Percentiles rank a stretch among this genome's conserved stretches.
Conservation (phyloP, 345 rosid species). For the Chamaenerion angustifolium region DNA sequence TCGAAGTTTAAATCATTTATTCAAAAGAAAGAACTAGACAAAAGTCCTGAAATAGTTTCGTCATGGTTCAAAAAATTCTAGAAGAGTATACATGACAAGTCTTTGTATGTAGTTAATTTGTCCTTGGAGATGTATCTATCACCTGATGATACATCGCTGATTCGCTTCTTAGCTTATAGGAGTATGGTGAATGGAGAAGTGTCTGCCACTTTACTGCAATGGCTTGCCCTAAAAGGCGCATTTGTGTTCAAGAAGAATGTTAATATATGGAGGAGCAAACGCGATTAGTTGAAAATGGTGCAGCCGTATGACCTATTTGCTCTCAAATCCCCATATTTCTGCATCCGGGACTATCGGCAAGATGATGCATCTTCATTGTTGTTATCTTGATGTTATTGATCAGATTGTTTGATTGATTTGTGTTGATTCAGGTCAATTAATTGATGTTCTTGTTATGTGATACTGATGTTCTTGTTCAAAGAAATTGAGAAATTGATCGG, state of each 20-base stretch:
- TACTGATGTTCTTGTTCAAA: too few relatives aligned
- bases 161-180: constrained; percentile 47
- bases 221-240: constrained; percentile 47
- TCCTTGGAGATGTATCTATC: constrained; percentile 57
- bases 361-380: constrained; percentile 8
- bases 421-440: too few relatives aligned
- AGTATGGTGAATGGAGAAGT: constrained; percentile 20
- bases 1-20: constrained; percentile 49
- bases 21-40: constrained; percentile 13
- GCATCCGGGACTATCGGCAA: constrained; percentile 69
- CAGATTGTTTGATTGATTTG: too few relatives aligned
- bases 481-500: too few relatives aligned
- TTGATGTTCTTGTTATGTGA: too few relatives aligned
- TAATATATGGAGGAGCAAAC: constrained; percentile 68
- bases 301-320: constrained; percentile 70
- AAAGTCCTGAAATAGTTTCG: constrained; percentile 11
- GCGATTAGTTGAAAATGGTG: constrained; percentile 41
- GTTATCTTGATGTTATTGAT: too few relatives aligned
- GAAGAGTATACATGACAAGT: constrained; percentile 38
- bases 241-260: constrained; percentile 45
- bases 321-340: constrained; percentile 63
- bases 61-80: constrained; percentile 18
- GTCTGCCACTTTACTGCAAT: constrained; percentile 60
- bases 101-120: constrained; percentile 62
- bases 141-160: constrained; percentile 51